These are phyloP conservation scores for Phragmites australis DNA, from an alignment of 176 grass and related monocot species.

Conservation along the genomic window DNA sequence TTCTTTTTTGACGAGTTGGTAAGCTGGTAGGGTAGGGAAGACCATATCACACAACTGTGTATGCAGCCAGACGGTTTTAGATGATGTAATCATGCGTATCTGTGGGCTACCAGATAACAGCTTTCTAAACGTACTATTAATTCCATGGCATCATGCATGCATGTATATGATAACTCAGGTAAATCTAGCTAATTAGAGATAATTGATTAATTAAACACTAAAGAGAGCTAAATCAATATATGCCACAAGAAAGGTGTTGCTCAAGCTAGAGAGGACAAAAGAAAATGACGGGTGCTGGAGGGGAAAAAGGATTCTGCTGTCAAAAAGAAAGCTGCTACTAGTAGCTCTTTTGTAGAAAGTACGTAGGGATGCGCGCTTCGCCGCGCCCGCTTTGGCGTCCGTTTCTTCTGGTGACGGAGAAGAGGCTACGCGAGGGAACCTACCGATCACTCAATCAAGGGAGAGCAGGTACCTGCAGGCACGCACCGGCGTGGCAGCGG, in stretches of 20 bases:
- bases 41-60: slow-evolving; percentile 24
- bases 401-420: too few species aligned
- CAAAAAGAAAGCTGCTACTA: not conserved
- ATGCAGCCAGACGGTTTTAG: not conserved
- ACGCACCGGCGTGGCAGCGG: too few species aligned
- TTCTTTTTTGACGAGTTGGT: slow-evolving; percentile 24
- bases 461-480: too few species aligned
- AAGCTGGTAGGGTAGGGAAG: slow-evolving; percentile 17
- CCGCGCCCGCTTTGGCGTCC: too few species aligned
- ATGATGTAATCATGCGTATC: slow-evolving; percentile 41
- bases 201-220: too few species aligned
- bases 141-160: slow-evolving; percentile 2
- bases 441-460: too few species aligned
- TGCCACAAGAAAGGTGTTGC: not conserved
- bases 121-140: slow-evolving; percentile 3
- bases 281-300: not conserved
- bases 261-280: not conserved
- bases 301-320: not conserved
- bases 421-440: too few species aligned
- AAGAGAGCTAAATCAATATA: too few species aligned
- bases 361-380: too few species aligned
- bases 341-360: not conserved
- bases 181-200: not conserved
- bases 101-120: slow-evolving; percentile 6
- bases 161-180: not conserved